Conservation (phyloP, 257 asterid genomes). For the Salvia miltiorrhiza region DNA sequence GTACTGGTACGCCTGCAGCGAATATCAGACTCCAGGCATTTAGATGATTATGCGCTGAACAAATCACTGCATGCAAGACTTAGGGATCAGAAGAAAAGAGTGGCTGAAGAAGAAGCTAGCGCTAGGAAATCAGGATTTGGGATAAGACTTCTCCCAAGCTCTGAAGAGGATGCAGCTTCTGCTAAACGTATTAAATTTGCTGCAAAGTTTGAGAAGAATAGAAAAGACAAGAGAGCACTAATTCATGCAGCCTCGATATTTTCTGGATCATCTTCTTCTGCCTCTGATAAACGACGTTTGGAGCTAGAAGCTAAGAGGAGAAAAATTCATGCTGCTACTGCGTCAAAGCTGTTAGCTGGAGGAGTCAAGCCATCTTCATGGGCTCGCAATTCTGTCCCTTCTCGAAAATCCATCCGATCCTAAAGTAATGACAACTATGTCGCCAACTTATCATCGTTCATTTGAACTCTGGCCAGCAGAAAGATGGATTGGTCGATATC, state of each 20-base stretch:
- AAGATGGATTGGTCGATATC: background rate
- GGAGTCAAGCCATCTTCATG: conserved; percentile 70
- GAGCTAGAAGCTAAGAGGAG: conserved; percentile 83
- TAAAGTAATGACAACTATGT: background rate
- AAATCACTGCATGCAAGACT: conserved; percentile 69
- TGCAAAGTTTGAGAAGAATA: conserved; percentile 56
- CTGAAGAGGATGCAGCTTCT: conserved; percentile 66
- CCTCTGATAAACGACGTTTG: conserved; percentile 37
- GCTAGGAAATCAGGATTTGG: conserved; percentile 75
- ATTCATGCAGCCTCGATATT: conserved; percentile 77
- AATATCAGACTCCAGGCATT: conserved; percentile 78
- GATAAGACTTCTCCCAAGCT: conserved; percentile 65
- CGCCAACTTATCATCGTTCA: background rate
- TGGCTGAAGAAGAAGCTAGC: conserved; percentile 80
- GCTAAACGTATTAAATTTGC: conserved; percentile 69
- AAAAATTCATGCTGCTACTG: conserved; percentile 61
- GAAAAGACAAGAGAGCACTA: conserved; percentile 74
- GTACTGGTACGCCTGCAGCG: conserved; percentile 80
- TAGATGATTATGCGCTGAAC: conserved; percentile 82
- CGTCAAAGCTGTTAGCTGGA: conserved; percentile 67
- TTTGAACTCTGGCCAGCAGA: background rate
- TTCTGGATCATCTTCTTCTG: conserved; percentile 54
- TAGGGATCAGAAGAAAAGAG: conserved; percentile 85
- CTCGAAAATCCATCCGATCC: conserved; percentile 22
- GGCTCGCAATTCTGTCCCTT: conserved; percentile 34